A percentile compares a stretch with the other conserved stretches of the same genome.
phyloP scores from a whole-genome alignment of 371 early-diverging fungal species.

The Mortierella sp. region DNA sequence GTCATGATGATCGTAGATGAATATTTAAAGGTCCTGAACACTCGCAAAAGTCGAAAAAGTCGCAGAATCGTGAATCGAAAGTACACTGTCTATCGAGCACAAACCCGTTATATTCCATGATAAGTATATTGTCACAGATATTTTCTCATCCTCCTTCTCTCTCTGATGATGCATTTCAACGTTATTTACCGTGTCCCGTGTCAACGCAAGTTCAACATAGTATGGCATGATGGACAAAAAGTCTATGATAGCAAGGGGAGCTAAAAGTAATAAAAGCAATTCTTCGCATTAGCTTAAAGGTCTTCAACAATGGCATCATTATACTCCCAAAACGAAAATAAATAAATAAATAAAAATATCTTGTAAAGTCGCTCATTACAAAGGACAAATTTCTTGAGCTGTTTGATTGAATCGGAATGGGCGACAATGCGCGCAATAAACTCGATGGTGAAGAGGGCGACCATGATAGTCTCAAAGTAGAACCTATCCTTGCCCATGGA shows the following conservation, averaged over 20 bases:
- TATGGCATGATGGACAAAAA: slow-evolving; percentile 82
- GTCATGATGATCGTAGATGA: slow-evolving; percentile 74
- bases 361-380: slow-evolving; percentile 15
- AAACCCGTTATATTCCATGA: not conserved
- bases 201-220: slow-evolving; percentile 74
- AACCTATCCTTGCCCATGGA: slow-evolving; percentile 59
- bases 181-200: slow-evolving; percentile 59
- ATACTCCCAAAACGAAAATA: not conserved
- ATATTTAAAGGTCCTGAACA: slow-evolving; percentile 83
- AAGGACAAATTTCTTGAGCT: slow-evolving; percentile 56
- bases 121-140: not conserved
- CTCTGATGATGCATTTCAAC: not conserved
- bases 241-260: slow-evolving; percentile 78
- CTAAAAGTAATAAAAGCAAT: slow-evolving; percentile 28
- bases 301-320: not conserved
- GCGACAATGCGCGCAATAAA: slow-evolving; percentile 72
- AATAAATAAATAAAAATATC: not conserved
- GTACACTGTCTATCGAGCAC: slow-evolving; percentile 60
- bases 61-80: slow-evolving; percentile 84
- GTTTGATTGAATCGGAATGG: slow-evolving; percentile 66
- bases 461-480: slow-evolving; percentile 73
- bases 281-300: not conserved
- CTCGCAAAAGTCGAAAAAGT: slow-evolving; percentile 76
- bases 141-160: not conserved
- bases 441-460: slow-evolving; percentile 78